Evolutionary conservation across 106 monocot species (phyloP).

Genomic region (Hemerocallis citrina): DNA sequence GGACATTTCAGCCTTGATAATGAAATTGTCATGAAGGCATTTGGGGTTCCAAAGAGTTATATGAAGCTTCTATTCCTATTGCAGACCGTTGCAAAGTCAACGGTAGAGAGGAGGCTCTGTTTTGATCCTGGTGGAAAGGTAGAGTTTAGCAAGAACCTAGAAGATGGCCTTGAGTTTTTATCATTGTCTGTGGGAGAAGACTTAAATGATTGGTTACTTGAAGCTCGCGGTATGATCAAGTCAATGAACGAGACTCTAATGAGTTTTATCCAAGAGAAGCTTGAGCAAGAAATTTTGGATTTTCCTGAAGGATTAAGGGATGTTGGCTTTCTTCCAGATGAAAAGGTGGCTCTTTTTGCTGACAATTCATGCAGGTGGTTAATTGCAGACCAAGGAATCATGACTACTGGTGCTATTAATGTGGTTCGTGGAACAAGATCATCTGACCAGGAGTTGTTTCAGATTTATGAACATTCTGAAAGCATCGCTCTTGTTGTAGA

Average conservation of each 20-base stretch:
- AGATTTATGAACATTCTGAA: slow-evolving; percentile 88
- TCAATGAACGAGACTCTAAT: slow-evolving; percentile 61
- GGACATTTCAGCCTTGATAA: too few species aligned
- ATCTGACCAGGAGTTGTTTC: slow-evolving; percentile 59
- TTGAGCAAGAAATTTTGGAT: slow-evolving; percentile 80
- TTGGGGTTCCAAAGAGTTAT: too few species aligned
- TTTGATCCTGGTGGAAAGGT: too few species aligned
- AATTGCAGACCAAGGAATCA: slow-evolving; percentile 97
- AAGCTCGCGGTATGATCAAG: slow-evolving; percentile 47
- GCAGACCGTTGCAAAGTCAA: too few species aligned
- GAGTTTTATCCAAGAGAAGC: slow-evolving; percentile 71
- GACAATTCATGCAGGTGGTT: slow-evolving; percentile 96
- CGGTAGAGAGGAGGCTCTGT: too few species aligned
- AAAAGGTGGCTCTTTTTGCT: slow-evolving; percentile 83
- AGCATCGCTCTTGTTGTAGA: slow-evolving; percentile 81
- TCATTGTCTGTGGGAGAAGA: too few species aligned
- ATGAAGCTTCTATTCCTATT: too few species aligned
- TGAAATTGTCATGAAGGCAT: too few species aligned
- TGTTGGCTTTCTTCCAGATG: slow-evolving; percentile 62
- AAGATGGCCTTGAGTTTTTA: too few species aligned
- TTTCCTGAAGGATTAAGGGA: slow-evolving; percentile 87
- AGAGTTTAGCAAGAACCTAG: too few species aligned
- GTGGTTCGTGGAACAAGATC: slow-evolving; percentile 89
- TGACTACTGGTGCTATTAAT: slow-evolving; percentile 89
- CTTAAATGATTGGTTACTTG: slow-evolving; percentile 24